Conservation (phyloP, 768 basidiomycete genomes). For the Paxillus ammoniavirescens region DNA sequence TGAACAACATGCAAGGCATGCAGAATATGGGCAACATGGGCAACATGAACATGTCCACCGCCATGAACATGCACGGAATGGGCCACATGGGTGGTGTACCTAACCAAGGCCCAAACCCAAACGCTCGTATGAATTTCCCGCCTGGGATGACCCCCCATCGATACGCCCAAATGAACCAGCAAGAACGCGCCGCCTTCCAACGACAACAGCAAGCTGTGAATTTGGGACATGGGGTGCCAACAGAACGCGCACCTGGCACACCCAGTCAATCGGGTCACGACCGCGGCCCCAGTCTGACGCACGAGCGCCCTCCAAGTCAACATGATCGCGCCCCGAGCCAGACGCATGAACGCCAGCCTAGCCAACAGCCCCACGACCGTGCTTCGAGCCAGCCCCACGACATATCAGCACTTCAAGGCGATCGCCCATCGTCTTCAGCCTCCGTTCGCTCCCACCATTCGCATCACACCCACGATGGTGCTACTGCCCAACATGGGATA, state of each 20-base stretch:
- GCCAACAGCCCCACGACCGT: constrained; percentile 24
- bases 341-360: constrained; percentile 17
- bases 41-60: constrained; percentile 13
- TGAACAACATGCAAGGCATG: constrained; percentile 13
- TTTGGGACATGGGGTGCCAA: constrained; percentile 10
- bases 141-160: constrained; percentile 21
- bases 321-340: constrained; percentile 17
- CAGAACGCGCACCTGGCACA: constrained; percentile 16
- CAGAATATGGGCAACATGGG: constrained; percentile 20
- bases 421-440: constrained; percentile 28
- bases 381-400: constrained; percentile 24
- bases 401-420: constrained; percentile 11
- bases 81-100: constrained; percentile 16
- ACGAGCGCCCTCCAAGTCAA: constrained; percentile 25
- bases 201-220: constrained; percentile 25
- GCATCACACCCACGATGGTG: constrained; percentile 18
- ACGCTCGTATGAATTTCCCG: constrained; percentile 18
- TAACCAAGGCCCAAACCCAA: constrained; percentile 23
- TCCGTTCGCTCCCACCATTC: constrained; percentile 29
- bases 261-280: constrained; percentile 19
- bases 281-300: constrained; percentile 18
- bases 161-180: constrained; percentile 27
- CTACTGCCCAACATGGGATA: constrained; percentile 10
- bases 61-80: constrained; percentile 27
- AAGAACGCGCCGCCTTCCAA: constrained; percentile 28